Evolutionary conservation across 208 protist species (phyloP), one percentile per base, ranked within the genome.

Genomic region (Tritrichomonas musculus): DNA sequence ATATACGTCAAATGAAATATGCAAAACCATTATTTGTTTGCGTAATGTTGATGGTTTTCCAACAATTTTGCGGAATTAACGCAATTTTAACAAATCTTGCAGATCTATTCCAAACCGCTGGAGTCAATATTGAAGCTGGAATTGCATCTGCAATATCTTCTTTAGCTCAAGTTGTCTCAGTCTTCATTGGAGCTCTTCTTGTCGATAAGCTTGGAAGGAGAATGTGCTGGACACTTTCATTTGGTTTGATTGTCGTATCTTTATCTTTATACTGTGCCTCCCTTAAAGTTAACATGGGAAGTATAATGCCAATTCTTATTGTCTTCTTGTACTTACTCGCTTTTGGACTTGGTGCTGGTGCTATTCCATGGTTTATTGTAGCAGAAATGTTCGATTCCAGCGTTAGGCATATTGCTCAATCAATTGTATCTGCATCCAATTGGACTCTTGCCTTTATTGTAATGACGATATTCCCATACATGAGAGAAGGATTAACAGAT

Each of bases 31-130:
- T 50, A 14, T 27, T 82, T 39, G 73, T 82, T 82, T 4, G 92
- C 25, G 36, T 93, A 14, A 8, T n/a, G 30, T n/a, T 93, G n/a
- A 93, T 93, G 92, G 4, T 93, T 36, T 44, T 93, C 4, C 92
- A 93, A 47, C 92, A 93, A n/a, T 93, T 93, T 77, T 82, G 39
- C 47, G 92, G 92, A 9, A 82, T 93, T 25, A 93, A 93, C 27
- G 92, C 39, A 11, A 77, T 93, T 75, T 47, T 93, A 41, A 84
- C 75, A 39, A 93, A 93, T 93, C n/a, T 93, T 72, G 49, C 2
- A 25, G 41, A 2, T 47, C 53, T 84, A 39, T 93, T 93, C 57
- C 2, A 8, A 8, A 49, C n/a, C 20, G 33, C 27, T 50, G 92
- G 50, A 55, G 41, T 77, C 36, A 1, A 2, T 50, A n/a, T 77